These are phyloP conservation scores for Phytophthora crassamura DNA, from an alignment of 352 stramenopile genomes.

Conservation along the genomic window DNA sequence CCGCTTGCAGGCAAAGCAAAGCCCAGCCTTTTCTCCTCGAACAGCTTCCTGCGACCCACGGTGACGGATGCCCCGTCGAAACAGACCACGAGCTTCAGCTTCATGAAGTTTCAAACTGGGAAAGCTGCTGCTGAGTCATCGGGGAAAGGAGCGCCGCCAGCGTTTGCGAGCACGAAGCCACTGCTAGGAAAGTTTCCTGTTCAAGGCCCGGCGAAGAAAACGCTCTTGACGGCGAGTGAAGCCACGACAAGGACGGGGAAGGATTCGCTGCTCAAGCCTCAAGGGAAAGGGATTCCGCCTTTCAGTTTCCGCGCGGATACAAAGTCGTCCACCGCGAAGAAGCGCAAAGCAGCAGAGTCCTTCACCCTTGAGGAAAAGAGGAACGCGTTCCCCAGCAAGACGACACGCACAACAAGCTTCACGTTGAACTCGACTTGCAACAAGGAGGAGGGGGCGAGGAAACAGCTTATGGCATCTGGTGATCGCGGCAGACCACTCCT, in stretches of 20 bases:
- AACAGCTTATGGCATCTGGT: background rate
- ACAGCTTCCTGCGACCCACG: conserved; percentile 23
- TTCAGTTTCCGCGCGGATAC: conserved; percentile 34
- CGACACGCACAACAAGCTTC: conserved; percentile 2
- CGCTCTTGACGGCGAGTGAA: background rate
- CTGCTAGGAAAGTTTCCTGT: conserved; percentile 28
- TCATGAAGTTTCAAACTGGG: conserved; percentile 28
- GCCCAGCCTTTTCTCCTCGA: conserved; percentile 9
- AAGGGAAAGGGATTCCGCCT: conserved; percentile 10
- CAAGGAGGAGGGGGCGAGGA: conserved; percentile 14
- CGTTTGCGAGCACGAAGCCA: conserved; percentile 19
- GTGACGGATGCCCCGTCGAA: conserved; percentile 9
- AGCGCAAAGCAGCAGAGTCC: conserved; percentile 26
- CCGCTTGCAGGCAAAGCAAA: conserved; percentile 12
- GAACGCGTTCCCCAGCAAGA: conserved; percentile 23
- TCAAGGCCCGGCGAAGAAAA: conserved; percentile 18
- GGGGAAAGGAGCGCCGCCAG: conserved; percentile 9
- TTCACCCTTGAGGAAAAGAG: conserved; percentile 7
- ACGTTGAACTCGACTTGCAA: background rate
- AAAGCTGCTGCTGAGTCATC: background rate
- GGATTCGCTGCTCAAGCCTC: conserved; percentile 9
- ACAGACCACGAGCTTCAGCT: conserved; percentile 26
- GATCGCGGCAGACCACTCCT: conserved; percentile 5
- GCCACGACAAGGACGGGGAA: conserved; percentile 5
- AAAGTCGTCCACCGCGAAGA: conserved; percentile 32